Base-by-base conservation (phyloP, 371 early-diverging fungal genomes). In the Zancudomyces culisetae region DNA sequence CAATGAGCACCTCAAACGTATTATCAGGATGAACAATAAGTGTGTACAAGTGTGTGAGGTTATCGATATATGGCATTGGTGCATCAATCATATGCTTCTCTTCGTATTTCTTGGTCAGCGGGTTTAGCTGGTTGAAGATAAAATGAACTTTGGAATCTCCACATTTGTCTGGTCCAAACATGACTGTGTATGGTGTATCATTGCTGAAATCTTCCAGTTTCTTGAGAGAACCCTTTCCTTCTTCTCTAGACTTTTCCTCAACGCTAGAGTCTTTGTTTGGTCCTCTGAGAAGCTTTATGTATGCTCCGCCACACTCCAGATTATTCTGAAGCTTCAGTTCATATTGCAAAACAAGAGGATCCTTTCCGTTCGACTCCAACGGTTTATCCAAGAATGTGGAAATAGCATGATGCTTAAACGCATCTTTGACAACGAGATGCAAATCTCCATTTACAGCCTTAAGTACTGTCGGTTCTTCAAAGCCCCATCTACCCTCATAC, bases 261-360 rank as follows among this genome's bases (percentile, higher is more conserved):
- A 20, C 18, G 18, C 41, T 43, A 2, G 19, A n/a, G 13, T 52
- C 46, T 13, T 22, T 30, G 45, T 67, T 66, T 18, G 77, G 70
- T 19, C 60, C 49, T 1, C 58, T 71, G 53, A 77, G 64, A 50
- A 97, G 78, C 78, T 97, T 97, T 55, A 91, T 55, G 72, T 97
- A 97, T 49, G 94, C 90, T 51, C 98, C 98, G 59, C 94, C 95
- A 74, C 98, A 97, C 57, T 90, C 90, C 55, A 93, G 79, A 47
- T 72, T 72, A 60, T 88, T 80, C 61, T 94, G 93, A 51, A 90
- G 81, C 77, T 95, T 94, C 60, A 93, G 90, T 63, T 91, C 89
- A 64, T 87, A 66, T 72, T 95, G 95, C 53, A 91, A 70, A 29
- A 96, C 87, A 48, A 91, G 67, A 51, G 83, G 27, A n/a, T n/a